Evolutionary conservation across 1,284 basidiomycete genomes (phyloP).

Genomic region (Bjerkandera adusta): DNA sequence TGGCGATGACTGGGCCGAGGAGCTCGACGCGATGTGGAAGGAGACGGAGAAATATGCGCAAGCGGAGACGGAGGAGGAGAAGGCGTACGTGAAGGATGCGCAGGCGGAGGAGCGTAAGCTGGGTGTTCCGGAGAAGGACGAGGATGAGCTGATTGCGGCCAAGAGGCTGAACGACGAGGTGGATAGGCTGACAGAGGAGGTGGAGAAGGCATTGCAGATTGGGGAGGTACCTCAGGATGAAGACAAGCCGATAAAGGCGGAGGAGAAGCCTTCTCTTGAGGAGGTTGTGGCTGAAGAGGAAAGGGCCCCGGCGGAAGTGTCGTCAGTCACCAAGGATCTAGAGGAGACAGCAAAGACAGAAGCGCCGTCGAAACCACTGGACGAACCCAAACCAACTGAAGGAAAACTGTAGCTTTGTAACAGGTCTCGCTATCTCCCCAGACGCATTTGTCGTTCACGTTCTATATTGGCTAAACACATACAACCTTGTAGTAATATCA

Average conservation of each 20-base stretch:
- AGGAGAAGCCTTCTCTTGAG: background rate
- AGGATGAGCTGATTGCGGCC: conserved; percentile 12
- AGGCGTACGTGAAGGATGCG: conserved; percentile 19
- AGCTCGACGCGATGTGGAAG: conserved; percentile 56
- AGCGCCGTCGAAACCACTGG: background rate
- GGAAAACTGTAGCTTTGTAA: too few relatives aligned
- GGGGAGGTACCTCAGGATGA: background rate
- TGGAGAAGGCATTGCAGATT: conserved; percentile 28
- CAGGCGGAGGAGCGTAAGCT: conserved; percentile 19
- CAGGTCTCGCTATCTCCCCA: too few relatives aligned
- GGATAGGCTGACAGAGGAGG: conserved; percentile 33
- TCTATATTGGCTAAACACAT: too few relatives aligned
- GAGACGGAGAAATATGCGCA: conserved; percentile 35
- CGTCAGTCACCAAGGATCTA: background rate
- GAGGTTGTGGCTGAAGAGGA: background rate
- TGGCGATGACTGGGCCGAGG: conserved; percentile 59
- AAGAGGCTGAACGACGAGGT: conserved; percentile 27
- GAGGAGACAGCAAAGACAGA: background rate
- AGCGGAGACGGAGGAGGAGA: conserved; percentile 18
- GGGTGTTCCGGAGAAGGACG: conserved; percentile 17
- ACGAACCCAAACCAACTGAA: too few relatives aligned
- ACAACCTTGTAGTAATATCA: too few relatives aligned
- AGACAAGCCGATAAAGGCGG: background rate
- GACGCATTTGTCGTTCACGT: too few relatives aligned
- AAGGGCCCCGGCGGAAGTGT: background rate